Percentiles rank a stretch among this genome's conserved stretches.
Conservation (phyloP, 495 filamentous ascomycete species). For the Aspergillus funiculosus region DNA sequence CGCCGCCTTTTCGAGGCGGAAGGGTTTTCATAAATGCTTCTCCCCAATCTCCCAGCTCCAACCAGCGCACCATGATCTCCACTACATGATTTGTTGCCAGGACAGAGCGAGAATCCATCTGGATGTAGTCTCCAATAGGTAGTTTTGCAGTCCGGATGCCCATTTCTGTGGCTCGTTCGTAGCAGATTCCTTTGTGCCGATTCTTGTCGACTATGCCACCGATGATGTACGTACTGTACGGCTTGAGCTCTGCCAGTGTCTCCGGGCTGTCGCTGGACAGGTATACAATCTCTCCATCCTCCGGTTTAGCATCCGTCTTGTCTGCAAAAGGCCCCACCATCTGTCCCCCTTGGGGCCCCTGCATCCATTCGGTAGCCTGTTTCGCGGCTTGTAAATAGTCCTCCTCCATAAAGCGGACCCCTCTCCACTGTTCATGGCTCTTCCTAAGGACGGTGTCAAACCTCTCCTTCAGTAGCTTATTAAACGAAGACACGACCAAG, state of each 20-base stretch:
- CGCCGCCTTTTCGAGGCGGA: conserved; percentile 75
- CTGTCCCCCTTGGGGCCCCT: conserved; percentile 41
- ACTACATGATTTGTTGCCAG: conserved; percentile 90
- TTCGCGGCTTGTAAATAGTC: conserved; percentile 63
- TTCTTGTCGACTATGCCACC: conserved; percentile 95
- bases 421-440: conserved; percentile 72
- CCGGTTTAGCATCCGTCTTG: conserved; percentile 33
- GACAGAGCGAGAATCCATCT: conserved; percentile 77
- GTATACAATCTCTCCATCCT: conserved; percentile 67
- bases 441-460: conserved; percentile 68
- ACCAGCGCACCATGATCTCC: conserved; percentile 92
- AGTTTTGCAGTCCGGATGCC: conserved; percentile 83
- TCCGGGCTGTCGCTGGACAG: conserved; percentile 80
- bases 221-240: conserved; percentile 85
- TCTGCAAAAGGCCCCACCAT: conserved; percentile 50
- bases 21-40: conserved; percentile 81
- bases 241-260: conserved; percentile 70
- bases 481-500: conserved; percentile 69
- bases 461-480: conserved; percentile 66
- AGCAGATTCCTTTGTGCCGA: conserved; percentile 88
- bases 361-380: conserved; percentile 56
- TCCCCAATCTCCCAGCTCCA: conserved; percentile 85
- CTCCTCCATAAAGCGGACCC: conserved; percentile 59
- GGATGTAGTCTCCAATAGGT: conserved; percentile 86
- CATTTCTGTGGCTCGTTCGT: conserved; percentile 66